Evolutionary conservation across 106 monocot genomes (phyloP).

Genomic region (Posidonia australis): DNA sequence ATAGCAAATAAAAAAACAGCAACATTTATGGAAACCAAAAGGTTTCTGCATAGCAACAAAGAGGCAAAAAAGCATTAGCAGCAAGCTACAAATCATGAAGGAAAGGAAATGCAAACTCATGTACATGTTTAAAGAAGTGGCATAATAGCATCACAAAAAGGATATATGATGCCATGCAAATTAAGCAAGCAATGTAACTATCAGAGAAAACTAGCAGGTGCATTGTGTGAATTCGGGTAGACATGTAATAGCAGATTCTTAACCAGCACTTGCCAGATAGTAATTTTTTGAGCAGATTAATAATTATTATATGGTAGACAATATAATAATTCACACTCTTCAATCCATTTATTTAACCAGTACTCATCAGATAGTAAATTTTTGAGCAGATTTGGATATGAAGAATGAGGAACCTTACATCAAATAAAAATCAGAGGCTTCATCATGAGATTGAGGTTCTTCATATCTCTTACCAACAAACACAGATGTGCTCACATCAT

Average conservation of each 20-base stretch:
- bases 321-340: too few species aligned
- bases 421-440: slow-evolving; percentile 50
- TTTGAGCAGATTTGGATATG: too few species aligned
- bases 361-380: background rate
- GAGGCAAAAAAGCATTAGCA: background rate
- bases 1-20: slow-evolving; percentile 74
- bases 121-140: background rate
- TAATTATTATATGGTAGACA: too few species aligned
- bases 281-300: too few species aligned
- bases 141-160: background rate
- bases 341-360: too few species aligned
- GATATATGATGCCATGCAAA: background rate
- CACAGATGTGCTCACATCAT: background rate
- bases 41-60: slow-evolving; percentile 44
- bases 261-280: background rate
- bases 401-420: slow-evolving; percentile 35
- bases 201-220: background rate
- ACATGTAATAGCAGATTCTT: too few species aligned
- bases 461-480: background rate
- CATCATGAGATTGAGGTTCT: slow-evolving; percentile 17
- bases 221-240: background rate
- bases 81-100: background rate
- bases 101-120: background rate
- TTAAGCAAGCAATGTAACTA: background rate
- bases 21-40: slow-evolving; percentile 62